Base-by-base conservation (phyloP, 106 monocot genomes). In the Acorus gramineus region DNA sequence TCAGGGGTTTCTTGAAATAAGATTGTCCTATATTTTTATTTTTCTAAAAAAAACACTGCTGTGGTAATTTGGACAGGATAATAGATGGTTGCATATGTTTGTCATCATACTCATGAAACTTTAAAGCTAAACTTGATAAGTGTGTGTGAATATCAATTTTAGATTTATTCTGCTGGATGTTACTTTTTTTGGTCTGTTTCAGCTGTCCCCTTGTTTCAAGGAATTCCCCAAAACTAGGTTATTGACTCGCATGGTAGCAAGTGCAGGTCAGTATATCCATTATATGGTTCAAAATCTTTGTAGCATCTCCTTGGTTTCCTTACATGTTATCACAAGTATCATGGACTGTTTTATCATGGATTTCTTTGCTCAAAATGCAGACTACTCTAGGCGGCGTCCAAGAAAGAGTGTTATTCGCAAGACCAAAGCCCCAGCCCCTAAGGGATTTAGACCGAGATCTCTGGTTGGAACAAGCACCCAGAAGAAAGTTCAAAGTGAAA, bases 371-470 rank as follows among this genome's bases (percentile, higher is more conserved):
- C 62, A n/a, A 67, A 63, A 11, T 61, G 4, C 67, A 96, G 95
- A 79, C 11, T 78, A 84, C 65, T 69, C 80, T 12, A 80, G 67
- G 65, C 75, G 78, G 54, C 83, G 86, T 4, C 76, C 66, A 14
- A 90, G 79, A 68, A 96, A 75, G 70, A 85, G 71, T 64, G 70
- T 66, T 4, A 53, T 76, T 57, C 82, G 87, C 3, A 82, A 80
- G 68, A 82, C 73, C 14, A 90, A 74, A 67, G 44, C 57, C 8
- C 49, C 69, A 48, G 11, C 70, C 49, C 73, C 80, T 53, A 92
- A 78, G 60, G 82, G 86, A 52, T 87, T 86, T 73, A 69, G 58
- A 7, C 75, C 79, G 52, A 72, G 61, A 51, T 76, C 81, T 4
- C 80, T 73, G 43, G 73, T 61, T 50, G 84, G 73, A 66, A 84